Base-by-base conservation (phyloP, 1,139 yeast genomes). In the Geotrichum phurueaensis region DNA sequence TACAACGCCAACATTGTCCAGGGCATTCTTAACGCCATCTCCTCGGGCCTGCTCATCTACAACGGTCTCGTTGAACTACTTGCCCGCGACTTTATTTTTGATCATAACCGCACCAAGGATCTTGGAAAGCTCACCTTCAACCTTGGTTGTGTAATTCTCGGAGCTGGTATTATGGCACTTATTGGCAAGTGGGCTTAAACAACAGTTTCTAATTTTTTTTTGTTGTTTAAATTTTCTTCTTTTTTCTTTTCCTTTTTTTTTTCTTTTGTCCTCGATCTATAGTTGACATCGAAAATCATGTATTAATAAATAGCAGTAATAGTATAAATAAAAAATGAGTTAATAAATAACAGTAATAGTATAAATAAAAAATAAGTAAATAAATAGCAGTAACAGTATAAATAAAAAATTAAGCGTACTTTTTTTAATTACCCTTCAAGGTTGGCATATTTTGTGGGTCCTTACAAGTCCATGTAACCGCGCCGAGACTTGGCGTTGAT, bases 131-230 rank as follows among this genome's bases (percentile, higher is more conserved):
- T 78, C 60, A 70, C 78, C 60, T 79, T 58, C 65, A 73, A 71
- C 23, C 70, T 68, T 57, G 55, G 57, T 25, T 58, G 71, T 52
- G 48, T 53, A 7, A 15, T 51, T 9, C 72, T 79, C 64, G 96
- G 96, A 63, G 86, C 91, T 20, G 95, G 89, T 56, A 73, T 88
- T 59, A 89, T 89, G 96, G 95, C 96, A 1, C 77, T 89, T 61
- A 77, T 89, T 61, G 97, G 96, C 63, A 85, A 82, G 72, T 89
- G 96, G 96, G 96, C 96, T 15, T 89, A 71, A 74, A 29, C 31
- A 48, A 53, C 53, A 47, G 39, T 54, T 58, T 54, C 48, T 43
- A 59, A 23, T 39, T 36, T 29, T 49, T 29, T 43, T 36, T 52
- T 27, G 23, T 12, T n/a, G 10, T 47, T 39, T 36, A 20, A 12